phyloP scores from a whole-genome alignment of 352 stramenopile genomes.

The Globisporangium cystogenes region DNA sequence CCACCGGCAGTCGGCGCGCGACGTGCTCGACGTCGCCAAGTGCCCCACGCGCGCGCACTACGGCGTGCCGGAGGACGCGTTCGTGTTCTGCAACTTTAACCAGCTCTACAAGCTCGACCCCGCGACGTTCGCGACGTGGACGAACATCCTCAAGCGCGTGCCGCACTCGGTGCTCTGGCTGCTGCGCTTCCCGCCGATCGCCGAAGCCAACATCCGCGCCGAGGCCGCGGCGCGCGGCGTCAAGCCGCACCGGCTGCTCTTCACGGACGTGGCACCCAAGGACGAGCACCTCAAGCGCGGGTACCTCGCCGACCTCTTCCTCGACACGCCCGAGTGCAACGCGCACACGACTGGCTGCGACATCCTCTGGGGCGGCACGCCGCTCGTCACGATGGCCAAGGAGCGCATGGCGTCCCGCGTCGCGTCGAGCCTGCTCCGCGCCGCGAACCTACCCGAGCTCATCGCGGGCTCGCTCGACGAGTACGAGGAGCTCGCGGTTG shows the following conservation, averaged over 20 bases:
- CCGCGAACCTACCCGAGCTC: slow-evolving; percentile 74
- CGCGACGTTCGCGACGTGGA: slow-evolving; percentile 88
- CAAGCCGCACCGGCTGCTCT: slow-evolving; percentile 62
- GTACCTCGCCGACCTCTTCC: slow-evolving; percentile 88
- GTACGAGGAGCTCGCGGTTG: slow-evolving; percentile 91
- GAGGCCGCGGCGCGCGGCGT: slow-evolving; percentile 76
- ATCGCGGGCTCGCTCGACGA: slow-evolving; percentile 69
- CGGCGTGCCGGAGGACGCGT: slow-evolving; percentile 87
- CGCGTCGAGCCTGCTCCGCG: slow-evolving; percentile 79
- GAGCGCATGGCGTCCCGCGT: slow-evolving; percentile 90
- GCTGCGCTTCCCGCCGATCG: slow-evolving; percentile 76
- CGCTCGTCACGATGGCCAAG: slow-evolving; percentile 88
- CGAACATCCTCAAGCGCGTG: slow-evolving; percentile 91
- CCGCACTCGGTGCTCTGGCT: slow-evolving; percentile 91
- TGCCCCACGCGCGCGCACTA: slow-evolving; percentile 82
- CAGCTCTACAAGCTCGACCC: slow-evolving; percentile 95
- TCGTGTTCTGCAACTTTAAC: slow-evolving; percentile 96
- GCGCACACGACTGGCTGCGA: slow-evolving; percentile 91
- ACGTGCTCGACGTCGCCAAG: slow-evolving; percentile 75
- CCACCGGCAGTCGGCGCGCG: slow-evolving; percentile 79
- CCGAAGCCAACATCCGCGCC: slow-evolving; percentile 79
- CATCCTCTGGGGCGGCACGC: slow-evolving; percentile 89
- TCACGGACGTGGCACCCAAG: slow-evolving; percentile 85
- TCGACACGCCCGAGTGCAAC: slow-evolving; percentile 91
- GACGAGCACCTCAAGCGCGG: slow-evolving; percentile 89